A percentile compares a stretch with the other conserved stretches of the same genome.
Evolutionary conservation across 176 grass and related monocot species (phyloP).

Genomic region (Oryza australiensis): DNA sequence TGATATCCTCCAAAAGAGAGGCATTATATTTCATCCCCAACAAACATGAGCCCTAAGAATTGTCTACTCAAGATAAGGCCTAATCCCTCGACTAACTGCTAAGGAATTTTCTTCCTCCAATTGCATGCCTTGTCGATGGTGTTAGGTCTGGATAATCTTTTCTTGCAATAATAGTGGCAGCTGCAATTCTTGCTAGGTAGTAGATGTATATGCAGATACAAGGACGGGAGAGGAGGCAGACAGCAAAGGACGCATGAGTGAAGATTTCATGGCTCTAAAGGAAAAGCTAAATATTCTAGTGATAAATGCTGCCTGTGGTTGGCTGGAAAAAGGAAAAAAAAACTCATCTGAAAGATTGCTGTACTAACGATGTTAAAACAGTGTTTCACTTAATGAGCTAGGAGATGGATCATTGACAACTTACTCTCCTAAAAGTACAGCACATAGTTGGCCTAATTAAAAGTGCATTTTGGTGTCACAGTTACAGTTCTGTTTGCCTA

Average conservation of each 20-base stretch:
- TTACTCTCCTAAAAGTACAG: neutral
- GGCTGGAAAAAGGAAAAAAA: neutral
- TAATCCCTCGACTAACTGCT: neutral
- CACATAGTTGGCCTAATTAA: conserved; percentile 14
- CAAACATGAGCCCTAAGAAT: conserved; percentile 30
- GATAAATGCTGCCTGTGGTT: neutral
- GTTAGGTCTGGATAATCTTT: conserved; percentile 27
- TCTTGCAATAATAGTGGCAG: conserved; percentile 17
- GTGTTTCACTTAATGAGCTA: neutral
- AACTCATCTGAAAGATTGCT: conserved; percentile 13
- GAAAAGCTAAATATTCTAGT: conserved; percentile 20
- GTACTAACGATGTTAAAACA: neutral
- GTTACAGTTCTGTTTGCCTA: conserved; percentile 10
- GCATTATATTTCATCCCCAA: conserved; percentile 30
- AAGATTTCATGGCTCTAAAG: conserved; percentile 12
- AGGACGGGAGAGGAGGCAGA: neutral
- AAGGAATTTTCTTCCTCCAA: neutral
- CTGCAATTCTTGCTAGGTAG: neutral
- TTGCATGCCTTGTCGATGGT: neutral
- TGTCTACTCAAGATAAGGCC: conserved; percentile 1
- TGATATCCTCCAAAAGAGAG: conserved; percentile 31
- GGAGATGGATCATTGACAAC: neutral
- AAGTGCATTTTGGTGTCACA: conserved; percentile 34
- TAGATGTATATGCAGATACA: neutral
- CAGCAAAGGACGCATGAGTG: conserved; percentile 7